phyloP scores from a whole-genome alignment of 331 rosid species.

The Acacia pycnantha region DNA sequence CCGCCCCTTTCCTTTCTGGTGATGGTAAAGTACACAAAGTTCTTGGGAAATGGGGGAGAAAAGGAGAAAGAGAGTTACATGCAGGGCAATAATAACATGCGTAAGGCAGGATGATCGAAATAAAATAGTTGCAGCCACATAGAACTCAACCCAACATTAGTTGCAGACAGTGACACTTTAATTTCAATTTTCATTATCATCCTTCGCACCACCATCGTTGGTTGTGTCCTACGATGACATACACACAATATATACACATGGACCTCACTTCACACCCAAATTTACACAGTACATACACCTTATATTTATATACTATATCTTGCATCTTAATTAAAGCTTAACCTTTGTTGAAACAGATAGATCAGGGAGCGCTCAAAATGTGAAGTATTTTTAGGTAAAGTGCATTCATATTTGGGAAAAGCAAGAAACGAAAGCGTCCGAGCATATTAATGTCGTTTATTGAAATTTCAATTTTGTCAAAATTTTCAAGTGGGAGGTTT shows the following conservation, averaged over 20 bases:
- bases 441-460: too few species aligned
- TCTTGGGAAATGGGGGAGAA: not conserved
- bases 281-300: not conserved
- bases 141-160: constrained; percentile 7
- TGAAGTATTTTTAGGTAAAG: not conserved
- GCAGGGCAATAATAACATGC: not conserved
- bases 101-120: not conserved
- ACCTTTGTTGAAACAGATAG: not conserved
- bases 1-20: not conserved
- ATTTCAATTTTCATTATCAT: not conserved
- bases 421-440: too few species aligned
- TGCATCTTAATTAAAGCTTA: not conserved
- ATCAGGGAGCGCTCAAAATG: not conserved
- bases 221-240: not conserved
- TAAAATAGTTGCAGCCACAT: constrained; percentile 1
- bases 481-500: not conserved
- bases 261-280: not conserved
- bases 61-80: not conserved
- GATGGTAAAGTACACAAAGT: not conserved
- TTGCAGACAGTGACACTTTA: not conserved
- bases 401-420: not conserved
- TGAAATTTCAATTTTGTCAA: not conserved
- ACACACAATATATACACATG: not conserved
- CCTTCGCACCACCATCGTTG: not conserved
- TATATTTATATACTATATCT: not conserved